Evolutionary conservation across 176 grass and related monocot species (phyloP).

Genomic region (Aechmea fasciata): DNA sequence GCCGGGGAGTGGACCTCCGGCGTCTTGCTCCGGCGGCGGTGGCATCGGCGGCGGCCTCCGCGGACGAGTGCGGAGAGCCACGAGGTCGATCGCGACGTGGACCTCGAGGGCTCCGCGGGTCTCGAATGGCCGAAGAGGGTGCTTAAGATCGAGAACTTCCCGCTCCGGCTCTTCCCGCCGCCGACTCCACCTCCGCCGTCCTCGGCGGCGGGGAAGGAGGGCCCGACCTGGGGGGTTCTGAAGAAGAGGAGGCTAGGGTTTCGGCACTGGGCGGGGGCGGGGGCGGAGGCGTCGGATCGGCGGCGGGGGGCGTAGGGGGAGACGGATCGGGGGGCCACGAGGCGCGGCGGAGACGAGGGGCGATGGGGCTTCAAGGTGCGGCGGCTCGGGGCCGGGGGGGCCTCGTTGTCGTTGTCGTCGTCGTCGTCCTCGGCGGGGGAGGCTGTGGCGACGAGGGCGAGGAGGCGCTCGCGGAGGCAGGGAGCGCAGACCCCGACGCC

Average conservation of each 20-base stretch:
- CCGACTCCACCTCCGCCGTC: slow-evolving; percentile 27
- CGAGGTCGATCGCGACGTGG: not conserved
- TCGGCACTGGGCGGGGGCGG: slow-evolving; percentile 11
- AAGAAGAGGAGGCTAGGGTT: slow-evolving; percentile 44
- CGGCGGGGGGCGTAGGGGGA: slow-evolving; percentile 34
- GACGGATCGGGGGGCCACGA: slow-evolving; percentile 35
- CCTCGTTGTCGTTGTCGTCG: not conserved
- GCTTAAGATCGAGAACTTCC: slow-evolving; percentile 53
- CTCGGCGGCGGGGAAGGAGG: slow-evolving; percentile 14
- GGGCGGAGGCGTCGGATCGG: slow-evolving; percentile 33
- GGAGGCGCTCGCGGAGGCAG: slow-evolving; percentile 67
- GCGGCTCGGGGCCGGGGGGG: not conserved
- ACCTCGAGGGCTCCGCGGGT: slow-evolving; percentile 3
- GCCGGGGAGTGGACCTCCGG: not conserved
- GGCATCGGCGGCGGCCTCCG: slow-evolving; percentile 1
- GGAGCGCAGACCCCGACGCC: slow-evolving; percentile 60
- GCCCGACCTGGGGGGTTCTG: slow-evolving; percentile 51
- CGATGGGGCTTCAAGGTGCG: slow-evolving; percentile 7
- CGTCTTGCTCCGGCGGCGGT: slow-evolving; percentile 29
- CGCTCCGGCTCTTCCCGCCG: not conserved
- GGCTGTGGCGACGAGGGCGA: slow-evolving; percentile 39
- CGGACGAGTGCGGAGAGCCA: slow-evolving; percentile 1
- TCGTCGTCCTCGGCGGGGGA: not conserved
- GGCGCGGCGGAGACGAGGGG: not conserved
- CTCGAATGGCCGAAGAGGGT: slow-evolving; percentile 45